Evolutionary conservation across 192 early-diverging fungal species (phyloP).

Genomic region (Podila minutissima): DNA sequence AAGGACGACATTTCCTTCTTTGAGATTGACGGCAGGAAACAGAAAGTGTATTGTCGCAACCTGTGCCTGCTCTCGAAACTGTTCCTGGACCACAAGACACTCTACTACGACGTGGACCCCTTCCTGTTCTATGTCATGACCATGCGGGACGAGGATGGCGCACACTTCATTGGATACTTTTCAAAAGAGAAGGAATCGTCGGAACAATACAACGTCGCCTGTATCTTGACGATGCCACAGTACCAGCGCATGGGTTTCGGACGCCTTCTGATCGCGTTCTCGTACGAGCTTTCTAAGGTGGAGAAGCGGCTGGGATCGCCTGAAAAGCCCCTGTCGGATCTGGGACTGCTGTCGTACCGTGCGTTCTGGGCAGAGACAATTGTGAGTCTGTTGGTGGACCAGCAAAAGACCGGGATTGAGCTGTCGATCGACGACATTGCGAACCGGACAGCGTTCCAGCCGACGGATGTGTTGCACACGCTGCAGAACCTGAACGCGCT

Average conservation of each 20-base stretch:
- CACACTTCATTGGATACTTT: slow-evolving; percentile 97
- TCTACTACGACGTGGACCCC: slow-evolving; percentile 98
- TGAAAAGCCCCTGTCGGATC: slow-evolving; percentile 97
- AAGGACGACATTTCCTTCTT: slow-evolving; percentile 93
- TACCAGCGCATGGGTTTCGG: slow-evolving; percentile 97
- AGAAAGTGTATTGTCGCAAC: slow-evolving; percentile 94
- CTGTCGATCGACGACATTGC: slow-evolving; percentile 92
- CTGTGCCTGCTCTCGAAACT: slow-evolving; percentile 95
- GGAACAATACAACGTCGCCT: slow-evolving; percentile 98
- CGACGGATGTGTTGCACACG: slow-evolving; percentile 92
- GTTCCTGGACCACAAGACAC: slow-evolving; percentile 98
- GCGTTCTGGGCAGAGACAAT: slow-evolving; percentile 96
- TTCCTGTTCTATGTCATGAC: slow-evolving; percentile 99
- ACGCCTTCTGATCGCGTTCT: slow-evolving; percentile 92
- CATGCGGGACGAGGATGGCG: slow-evolving; percentile 83
- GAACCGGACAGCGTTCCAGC: slow-evolving; percentile 84
- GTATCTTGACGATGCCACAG: slow-evolving; percentile 97
- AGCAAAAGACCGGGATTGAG: slow-evolving; percentile 71
- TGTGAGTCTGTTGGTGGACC: slow-evolving; percentile 77
- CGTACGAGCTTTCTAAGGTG: slow-evolving; percentile 95
- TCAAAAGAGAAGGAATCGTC: slow-evolving; percentile 98
- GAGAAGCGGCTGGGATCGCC: slow-evolving; percentile 96
- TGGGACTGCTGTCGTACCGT: slow-evolving; percentile 94
- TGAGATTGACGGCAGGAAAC: slow-evolving; percentile 96
- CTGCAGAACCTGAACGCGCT: slow-evolving; percentile 89